Conservation (phyloP, 176 grass and related monocot species). For the Aegilops speltoides region DNA sequence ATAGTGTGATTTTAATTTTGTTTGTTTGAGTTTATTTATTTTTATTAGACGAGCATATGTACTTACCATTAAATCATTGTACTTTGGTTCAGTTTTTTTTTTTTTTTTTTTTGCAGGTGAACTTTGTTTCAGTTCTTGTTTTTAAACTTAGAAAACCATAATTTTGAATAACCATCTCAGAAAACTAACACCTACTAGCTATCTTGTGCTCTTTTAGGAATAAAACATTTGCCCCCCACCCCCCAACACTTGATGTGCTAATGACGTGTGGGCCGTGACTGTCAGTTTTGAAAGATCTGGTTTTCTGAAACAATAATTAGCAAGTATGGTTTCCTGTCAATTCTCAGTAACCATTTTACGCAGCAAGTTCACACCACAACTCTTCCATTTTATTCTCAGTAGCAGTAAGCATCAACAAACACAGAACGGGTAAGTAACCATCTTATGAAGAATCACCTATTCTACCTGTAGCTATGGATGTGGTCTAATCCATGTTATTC, state of each 20-base stretch:
- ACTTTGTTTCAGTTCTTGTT: neutral
- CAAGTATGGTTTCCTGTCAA: neutral
- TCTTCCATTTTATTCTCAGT: neutral
- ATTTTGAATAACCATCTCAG: too few relatives aligned
- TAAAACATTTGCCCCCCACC: too few relatives aligned
- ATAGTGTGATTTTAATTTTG: too few relatives aligned
- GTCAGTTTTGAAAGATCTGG: neutral
- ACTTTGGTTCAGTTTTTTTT: neutral
- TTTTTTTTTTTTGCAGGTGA: too few relatives aligned
- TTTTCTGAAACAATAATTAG: neutral
- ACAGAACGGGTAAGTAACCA: neutral
- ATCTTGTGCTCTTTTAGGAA: neutral
- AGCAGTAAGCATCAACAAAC: neutral
- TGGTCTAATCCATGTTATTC: too few relatives aligned
- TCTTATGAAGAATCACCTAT: neutral
- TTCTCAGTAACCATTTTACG: neutral
- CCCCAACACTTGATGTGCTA: too few relatives aligned
- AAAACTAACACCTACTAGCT: too few relatives aligned
- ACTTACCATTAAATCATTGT: too few relatives aligned
- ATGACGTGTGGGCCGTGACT: neutral
- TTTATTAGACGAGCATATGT: too few relatives aligned
- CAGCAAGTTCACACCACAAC: neutral
- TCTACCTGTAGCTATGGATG: slow-evolving; percentile 1
- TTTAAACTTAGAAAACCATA: neutral
- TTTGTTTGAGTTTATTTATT: too few relatives aligned